Evolutionary conservation across 768 basidiomycete genomes (phyloP).

Genomic region (Filobasidium wieringae): DNA sequence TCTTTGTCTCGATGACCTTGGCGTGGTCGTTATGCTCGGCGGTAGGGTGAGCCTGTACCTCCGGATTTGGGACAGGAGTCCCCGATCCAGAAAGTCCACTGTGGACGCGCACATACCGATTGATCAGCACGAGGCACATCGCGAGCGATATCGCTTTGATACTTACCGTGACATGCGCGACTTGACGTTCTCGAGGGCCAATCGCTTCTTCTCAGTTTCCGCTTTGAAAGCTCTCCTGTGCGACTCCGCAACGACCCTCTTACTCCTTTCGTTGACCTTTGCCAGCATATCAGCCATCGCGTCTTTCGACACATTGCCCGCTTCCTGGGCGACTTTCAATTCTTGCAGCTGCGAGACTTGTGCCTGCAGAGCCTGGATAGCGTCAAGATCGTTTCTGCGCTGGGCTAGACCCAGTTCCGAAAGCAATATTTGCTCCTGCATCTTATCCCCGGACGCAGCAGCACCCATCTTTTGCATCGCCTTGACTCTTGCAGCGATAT

Average conservation of each 20-base stretch:
- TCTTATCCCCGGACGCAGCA: constrained; percentile 19
- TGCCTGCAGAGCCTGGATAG: constrained; percentile 52
- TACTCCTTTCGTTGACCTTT: constrained; percentile 79
- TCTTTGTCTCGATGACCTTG: constrained; percentile 16
- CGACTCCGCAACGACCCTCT: constrained; percentile 63
- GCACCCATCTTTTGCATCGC: constrained; percentile 26
- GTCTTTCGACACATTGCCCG: constrained; percentile 23
- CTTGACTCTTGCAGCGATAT: constrained; percentile 71
- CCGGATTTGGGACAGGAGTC: neutral
- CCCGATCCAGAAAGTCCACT: neutral
- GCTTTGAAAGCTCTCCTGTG: constrained; percentile 30
- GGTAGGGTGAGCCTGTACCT: neutral
- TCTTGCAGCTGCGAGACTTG: constrained; percentile 51
- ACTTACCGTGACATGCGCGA: neutral
- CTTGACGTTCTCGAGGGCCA: neutral
- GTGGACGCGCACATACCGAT: neutral
- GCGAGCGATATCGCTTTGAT: too few relatives aligned
- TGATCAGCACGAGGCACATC: neutral
- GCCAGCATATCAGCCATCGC: constrained; percentile 44
- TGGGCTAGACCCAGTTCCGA: constrained; percentile 63
- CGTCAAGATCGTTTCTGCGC: constrained; percentile 57
- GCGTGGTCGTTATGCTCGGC: constrained; percentile 10
- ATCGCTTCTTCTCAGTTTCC: constrained; percentile 42
- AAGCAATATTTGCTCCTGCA: constrained; percentile 48
- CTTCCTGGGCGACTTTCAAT: constrained; percentile 11